phyloP scores from a whole-genome alignment of 441 rosid species.

The Corymbia citriodora region DNA sequence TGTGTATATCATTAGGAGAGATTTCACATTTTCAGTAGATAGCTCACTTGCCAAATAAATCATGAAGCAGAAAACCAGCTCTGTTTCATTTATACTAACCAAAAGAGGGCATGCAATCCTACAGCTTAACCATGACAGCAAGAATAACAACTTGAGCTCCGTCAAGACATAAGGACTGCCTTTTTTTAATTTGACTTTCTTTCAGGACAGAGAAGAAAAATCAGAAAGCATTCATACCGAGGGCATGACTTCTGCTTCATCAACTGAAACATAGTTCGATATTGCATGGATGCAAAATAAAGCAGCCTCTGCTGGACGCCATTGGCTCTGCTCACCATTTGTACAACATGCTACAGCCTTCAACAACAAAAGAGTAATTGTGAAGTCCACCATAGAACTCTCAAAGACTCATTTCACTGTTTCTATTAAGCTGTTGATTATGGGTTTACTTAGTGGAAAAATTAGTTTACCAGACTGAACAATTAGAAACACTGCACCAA shows the following conservation, averaged over 20 bases:
- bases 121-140: background rate
- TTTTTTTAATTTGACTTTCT: background rate
- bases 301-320: slow-evolving; percentile 99
- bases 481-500: background rate
- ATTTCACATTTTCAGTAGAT: background rate
- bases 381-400: background rate
- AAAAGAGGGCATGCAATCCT: background rate
- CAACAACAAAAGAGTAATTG: slow-evolving; percentile 4
- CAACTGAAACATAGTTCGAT: slow-evolving; percentile 76
- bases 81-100: background rate
- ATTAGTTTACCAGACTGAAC: background rate
- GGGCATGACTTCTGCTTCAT: slow-evolving; percentile 92
- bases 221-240: slow-evolving; percentile 42
- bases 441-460: background rate
- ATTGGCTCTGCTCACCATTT: slow-evolving; percentile 48
- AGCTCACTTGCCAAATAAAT: background rate
- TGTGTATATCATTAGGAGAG: background rate
- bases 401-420: background rate
- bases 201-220: background rate
- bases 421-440: background rate
- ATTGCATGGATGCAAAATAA: slow-evolving; percentile 93
- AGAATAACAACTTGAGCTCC: background rate
- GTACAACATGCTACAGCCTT: slow-evolving; percentile 79
- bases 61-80: background rate
- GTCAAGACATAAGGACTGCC: background rate